Percentiles rank a stretch among this genome's conserved stretches.
Conservation (phyloP, 192 early-diverging fungal species). For the Umbelopsis ramanniana region DNA sequence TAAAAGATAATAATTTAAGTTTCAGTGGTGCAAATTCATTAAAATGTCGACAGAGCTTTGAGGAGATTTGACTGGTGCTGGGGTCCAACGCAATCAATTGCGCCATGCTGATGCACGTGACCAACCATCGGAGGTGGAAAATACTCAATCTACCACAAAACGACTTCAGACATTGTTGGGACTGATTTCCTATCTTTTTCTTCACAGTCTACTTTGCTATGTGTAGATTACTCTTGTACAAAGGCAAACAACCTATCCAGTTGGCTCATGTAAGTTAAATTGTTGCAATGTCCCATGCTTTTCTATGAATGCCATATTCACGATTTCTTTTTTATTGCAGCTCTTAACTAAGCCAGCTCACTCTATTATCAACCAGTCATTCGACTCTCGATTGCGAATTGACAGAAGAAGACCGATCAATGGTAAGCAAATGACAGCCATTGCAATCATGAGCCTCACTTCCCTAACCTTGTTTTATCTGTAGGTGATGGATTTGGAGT, state of each 20-base stretch:
- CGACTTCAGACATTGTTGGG: not conserved
- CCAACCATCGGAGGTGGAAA: not conserved
- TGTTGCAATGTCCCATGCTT: not conserved
- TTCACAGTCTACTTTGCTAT: constrained; percentile 39
- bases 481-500: constrained; percentile 81
- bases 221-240: constrained; percentile 80
- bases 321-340: constrained; percentile 19
- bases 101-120: not conserved
- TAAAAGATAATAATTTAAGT: not conserved
- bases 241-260: constrained; percentile 75
- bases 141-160: no score
- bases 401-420: constrained; percentile 69
- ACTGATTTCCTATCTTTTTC: not conserved
- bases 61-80: not conserved
- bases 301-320: not conserved
- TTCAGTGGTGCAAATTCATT: not conserved
- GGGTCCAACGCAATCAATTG: not conserved
- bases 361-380: constrained; percentile 83
- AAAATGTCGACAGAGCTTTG: not conserved
- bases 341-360: constrained; percentile 75
- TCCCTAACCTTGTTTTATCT: not conserved
- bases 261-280: constrained; percentile 62
- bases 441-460: not conserved
- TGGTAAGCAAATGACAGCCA: constrained; percentile 42
- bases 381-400: constrained; percentile 71